Evolutionary conservation across 805 yeast species (phyloP), one percentile per base, ranked within the genome.

Genomic region (Metschnikowia colocasiae): DNA sequence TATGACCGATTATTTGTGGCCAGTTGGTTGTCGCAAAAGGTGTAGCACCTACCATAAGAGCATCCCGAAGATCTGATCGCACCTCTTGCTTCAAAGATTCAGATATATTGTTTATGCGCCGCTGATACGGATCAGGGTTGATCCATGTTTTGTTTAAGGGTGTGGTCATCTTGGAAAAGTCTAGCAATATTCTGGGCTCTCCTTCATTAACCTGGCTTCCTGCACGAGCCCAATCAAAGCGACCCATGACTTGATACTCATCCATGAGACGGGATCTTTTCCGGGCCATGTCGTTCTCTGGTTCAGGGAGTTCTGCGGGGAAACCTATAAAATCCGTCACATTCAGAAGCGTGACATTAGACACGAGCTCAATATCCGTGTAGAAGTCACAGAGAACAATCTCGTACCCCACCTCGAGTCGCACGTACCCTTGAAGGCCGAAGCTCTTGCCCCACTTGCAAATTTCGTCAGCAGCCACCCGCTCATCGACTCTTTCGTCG

Each of bases 331-430:
- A 47, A 5, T 69, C 69, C 12, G 71, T 66, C 2, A 63, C 63
- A 49, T 65, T 60, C 2, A 64, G 57, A 37, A 78, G 50, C 0
- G 79, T 65, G 3, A 73, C 63, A 54, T 74, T 77, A 1, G 78
- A 70, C 6, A 80, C 69, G 29, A 81, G 51, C 47, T 71, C 71
- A 5, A 79, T 38, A 47, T 76, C 73, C n/a, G 69, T 73, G n/a
- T 57, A 46, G 60, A 82, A 81, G 56, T 81, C 80, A 63, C 87
- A 82, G 10, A 82, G 46, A 10, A 82, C 69, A n/a, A 81, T 69
- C 58, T 82, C 87, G 58, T 72, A 82, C 0, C 85, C 85, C 37
- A 78, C 64, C 57, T 82, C 87, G 16, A 81, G 67, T 53, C 87
- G 65, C 5, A 82, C 64, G 20, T 73, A 64, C 0, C 87, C 87